Conservation (phyloP, 2,329 filamentous ascomycete genomes). For the Colletotrichum graminicola region DNA sequence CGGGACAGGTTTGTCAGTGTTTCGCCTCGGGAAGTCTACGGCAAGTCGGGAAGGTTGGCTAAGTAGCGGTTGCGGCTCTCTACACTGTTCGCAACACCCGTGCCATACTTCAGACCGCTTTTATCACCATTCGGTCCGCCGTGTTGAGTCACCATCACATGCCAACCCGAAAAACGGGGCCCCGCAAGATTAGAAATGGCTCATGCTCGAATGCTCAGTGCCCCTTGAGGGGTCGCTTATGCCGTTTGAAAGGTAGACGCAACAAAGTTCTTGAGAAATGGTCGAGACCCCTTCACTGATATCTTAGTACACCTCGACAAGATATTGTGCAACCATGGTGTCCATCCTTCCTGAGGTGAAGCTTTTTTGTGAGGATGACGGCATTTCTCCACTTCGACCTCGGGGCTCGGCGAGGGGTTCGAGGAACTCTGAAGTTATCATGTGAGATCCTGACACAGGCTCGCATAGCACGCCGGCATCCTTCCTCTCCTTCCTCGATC, state of each 20-base stretch:
- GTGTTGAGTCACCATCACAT: slow-evolving; percentile 24
- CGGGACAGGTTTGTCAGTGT: slow-evolving; percentile 32
- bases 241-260: slow-evolving; percentile 17
- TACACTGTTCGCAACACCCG: slow-evolving; percentile 2
- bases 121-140: neutral
- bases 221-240: slow-evolving; percentile 8
- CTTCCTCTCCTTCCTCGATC: neutral
- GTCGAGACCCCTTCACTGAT: neutral
- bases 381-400: neutral
- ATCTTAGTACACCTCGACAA: neutral
- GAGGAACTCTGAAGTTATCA: neutral
- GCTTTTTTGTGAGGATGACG: slow-evolving; percentile 9
- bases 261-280: slow-evolving; percentile 4
- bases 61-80: slow-evolving; percentile 18
- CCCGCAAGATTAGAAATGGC: slow-evolving; percentile 23
- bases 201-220: slow-evolving; percentile 6
- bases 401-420: neutral
- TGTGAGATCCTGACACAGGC: neutral
- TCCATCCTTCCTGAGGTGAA: neutral
- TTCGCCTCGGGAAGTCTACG: slow-evolving; percentile 37
- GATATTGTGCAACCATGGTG: neutral
- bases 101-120: slow-evolving; percentile 2
- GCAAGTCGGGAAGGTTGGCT: slow-evolving; percentile 15
- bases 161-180: slow-evolving; percentile 9
- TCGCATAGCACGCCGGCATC: neutral